These are phyloP conservation scores for Leccinum obscurum DNA, from an alignment of 768 basidiomycete genomes.

Conservation along the genomic window DNA sequence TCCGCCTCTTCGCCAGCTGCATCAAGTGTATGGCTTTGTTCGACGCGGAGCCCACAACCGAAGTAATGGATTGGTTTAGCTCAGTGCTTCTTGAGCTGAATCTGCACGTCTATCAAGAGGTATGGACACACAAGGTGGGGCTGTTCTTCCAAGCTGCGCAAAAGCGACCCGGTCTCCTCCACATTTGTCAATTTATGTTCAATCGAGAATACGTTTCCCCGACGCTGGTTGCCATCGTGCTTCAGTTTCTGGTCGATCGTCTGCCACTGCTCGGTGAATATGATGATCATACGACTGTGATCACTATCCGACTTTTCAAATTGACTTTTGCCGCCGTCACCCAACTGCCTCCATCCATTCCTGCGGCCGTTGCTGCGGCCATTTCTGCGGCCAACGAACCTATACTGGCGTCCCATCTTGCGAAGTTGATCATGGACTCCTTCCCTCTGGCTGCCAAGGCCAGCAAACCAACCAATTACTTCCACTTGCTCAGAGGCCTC, in stretches of 20 bases:
- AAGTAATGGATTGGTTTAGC: conserved; percentile 81
- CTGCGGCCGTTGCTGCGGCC: not conserved
- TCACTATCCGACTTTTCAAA: conserved; percentile 91
- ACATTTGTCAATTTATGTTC: conserved; percentile 84
- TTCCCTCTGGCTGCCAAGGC: conserved; percentile 94
- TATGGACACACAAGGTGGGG: conserved; percentile 91
- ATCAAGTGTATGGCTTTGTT: conserved; percentile 84
- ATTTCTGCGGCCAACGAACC: conserved; percentile 77
- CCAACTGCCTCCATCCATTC: conserved; percentile 28
- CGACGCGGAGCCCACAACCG: conserved; percentile 68
- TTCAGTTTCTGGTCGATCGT: conserved; percentile 80
- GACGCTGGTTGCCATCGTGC: conserved; percentile 83
- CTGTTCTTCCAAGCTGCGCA: conserved; percentile 84
- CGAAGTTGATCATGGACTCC: conserved; percentile 93
- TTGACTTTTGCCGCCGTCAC: conserved; percentile 91
- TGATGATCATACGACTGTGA: conserved; percentile 76
- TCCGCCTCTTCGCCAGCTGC: conserved; percentile 83
- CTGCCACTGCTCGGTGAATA: conserved; percentile 83
- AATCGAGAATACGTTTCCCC: conserved; percentile 73
- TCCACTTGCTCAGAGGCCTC: conserved; percentile 85
- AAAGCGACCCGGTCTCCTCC: conserved; percentile 76
- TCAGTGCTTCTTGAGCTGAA: conserved; percentile 80
- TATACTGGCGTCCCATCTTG: conserved; percentile 90
- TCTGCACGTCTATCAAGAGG: conserved; percentile 91
- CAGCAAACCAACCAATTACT: conserved; percentile 88